Base-by-base conservation (phyloP, 306 rosid genomes). In the Abrus precatorius region DNA sequence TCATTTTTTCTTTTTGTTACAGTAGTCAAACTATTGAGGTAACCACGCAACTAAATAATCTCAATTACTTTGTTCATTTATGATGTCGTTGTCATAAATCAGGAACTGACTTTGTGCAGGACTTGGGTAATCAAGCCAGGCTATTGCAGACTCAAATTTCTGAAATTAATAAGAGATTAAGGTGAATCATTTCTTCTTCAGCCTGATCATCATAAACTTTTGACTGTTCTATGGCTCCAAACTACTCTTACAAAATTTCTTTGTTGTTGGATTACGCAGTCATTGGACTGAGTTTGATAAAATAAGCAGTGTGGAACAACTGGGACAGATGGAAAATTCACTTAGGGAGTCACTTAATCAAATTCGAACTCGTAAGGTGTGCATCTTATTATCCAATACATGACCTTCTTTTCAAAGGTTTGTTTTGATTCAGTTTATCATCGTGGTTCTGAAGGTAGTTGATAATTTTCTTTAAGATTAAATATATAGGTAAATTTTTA, bases 241-340 rank as follows among this genome's bases (percentile, higher is more conserved):
- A 61, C 32, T 57, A 27, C 80, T 61, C 77, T 62, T 53, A 29
- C 72, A 82, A 72, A 64, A 77, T 80, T 73, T 7, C 14, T 81
- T 43, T 59, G n/a, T 69, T 29, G 41, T 45, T 84, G 84, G 48
- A 52, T 49, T 79, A 36, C 83, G 80, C 85, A 68, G 74, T 45
- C 55, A 78, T 73, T 94, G 95, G 94, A 75, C 47, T 41, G 87
- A 88, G 53, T 90, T 81, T 49, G 94, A 88, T 60, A 88, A 91
- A 89, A 86, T 94, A 60, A 89, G 84, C 78, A 87, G 60, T 84
- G 85, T 89, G 65, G 96, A 94, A 41, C 86, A 92, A 62, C 82
- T 94, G 88, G 85, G 83, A 64, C 93, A 87, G 43, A 87, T 92
- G 97, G 97, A 94, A 89, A 87, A 84, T 84, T 94, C 96, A 70